Conservation (phyloP, 768 basidiomycete genomes). For the Macrolepiota fuliginosa region DNA sequence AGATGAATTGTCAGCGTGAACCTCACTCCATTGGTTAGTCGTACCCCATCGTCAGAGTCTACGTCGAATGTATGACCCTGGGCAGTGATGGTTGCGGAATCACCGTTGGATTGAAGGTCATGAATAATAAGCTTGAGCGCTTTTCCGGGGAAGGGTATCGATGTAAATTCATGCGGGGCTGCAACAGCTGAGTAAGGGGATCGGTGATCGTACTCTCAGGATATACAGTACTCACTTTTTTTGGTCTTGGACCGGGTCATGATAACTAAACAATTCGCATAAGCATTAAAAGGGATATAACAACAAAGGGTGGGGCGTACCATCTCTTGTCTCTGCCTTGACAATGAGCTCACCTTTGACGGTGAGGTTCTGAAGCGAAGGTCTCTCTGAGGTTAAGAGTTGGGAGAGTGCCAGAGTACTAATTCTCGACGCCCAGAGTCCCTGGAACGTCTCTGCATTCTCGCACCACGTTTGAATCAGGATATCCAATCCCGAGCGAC, state of each 20-base stretch:
- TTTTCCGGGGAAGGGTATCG: constrained; percentile 87
- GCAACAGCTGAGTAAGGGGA: constrained; percentile 14
- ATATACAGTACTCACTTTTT: constrained; percentile 56
- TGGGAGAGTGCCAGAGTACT: constrained; percentile 81
- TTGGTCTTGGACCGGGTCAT: constrained; percentile 94
- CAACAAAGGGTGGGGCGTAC: constrained; percentile 47
- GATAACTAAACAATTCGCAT: constrained; percentile 62
- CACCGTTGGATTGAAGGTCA: constrained; percentile 80
- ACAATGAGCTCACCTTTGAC: constrained; percentile 95
- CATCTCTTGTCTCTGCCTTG: constrained; percentile 73
- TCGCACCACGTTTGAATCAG: constrained; percentile 95
- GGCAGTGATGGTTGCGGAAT: constrained; percentile 63
- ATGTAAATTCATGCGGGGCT: constrained; percentile 88
- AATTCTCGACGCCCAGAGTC: constrained; percentile 88
- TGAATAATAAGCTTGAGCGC: constrained; percentile 86
- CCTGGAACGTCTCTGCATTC: constrained; percentile 91
- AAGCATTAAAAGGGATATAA: constrained; percentile 16
- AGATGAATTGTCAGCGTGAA: constrained; percentile 4
- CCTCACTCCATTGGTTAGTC: constrained; percentile 6
- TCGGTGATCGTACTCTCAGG: constrained; percentile 9
- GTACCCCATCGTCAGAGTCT: constrained; percentile 76
- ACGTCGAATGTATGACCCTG: constrained; percentile 51
- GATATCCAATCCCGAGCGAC: constrained; percentile 73
- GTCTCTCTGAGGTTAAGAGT: constrained; percentile 65
- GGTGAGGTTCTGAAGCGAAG: constrained; percentile 59